Evolutionary conservation across 1,139 yeast species (phyloP).

Genomic region (Geotrichum histeridarum): DNA sequence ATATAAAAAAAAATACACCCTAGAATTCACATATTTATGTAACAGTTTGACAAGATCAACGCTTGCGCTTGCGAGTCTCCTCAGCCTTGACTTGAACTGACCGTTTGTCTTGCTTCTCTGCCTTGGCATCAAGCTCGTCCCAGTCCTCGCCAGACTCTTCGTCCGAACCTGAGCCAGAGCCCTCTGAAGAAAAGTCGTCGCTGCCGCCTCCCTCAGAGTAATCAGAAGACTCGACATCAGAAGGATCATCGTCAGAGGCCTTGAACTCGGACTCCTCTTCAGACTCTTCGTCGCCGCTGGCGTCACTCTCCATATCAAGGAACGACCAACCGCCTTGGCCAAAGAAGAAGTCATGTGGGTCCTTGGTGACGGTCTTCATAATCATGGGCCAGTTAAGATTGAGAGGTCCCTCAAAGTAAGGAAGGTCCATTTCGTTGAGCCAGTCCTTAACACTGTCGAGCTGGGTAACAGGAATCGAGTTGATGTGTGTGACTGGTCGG

Average conservation of each 20-base stretch:
- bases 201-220: constrained; percentile 26
- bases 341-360: constrained; percentile 88
- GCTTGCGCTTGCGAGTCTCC: constrained; percentile 20
- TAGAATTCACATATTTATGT: neutral
- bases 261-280: constrained; percentile 41
- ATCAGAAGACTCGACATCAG: constrained; percentile 28
- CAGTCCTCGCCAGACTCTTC: constrained; percentile 39
- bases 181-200: constrained; percentile 22
- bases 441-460: constrained; percentile 91
- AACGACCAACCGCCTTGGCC: constrained; percentile 93
- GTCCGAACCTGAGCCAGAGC: constrained; percentile 26
- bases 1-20: neutral
- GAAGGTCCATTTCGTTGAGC: constrained; percentile 94
- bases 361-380: constrained; percentile 88
- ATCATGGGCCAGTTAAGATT: constrained; percentile 94
- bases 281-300: constrained; percentile 47
- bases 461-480: constrained; percentile 89
- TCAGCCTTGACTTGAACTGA: constrained; percentile 21
- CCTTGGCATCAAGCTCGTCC: constrained; percentile 39
- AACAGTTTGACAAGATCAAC: constrained; percentile 2
- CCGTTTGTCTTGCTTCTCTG: constrained; percentile 31
- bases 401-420: constrained; percentile 90
- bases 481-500: constrained; percentile 84
- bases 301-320: constrained; percentile 57
- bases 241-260: constrained; percentile 33